Base-by-base conservation (phyloP, 306 rosid species). In the Castanea sativa region DNA sequence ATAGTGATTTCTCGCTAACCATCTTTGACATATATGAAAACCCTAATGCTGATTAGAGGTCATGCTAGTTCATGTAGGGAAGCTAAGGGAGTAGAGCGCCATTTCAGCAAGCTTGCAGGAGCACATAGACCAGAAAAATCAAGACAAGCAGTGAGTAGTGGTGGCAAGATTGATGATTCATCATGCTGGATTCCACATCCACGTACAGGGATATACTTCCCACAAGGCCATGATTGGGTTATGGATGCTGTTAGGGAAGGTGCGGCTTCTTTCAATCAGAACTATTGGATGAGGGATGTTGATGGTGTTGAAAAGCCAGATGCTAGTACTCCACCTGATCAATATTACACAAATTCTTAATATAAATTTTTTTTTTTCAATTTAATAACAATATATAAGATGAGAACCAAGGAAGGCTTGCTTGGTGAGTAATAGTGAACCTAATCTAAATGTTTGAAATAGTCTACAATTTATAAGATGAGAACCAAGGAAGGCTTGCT, bases 201-300 rank as follows among this genome's bases (percentile, higher is more conserved):
- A 3, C 88, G 87, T 21, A 90, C 94, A 5, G 94, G 94, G 29
- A 88, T 93, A 72, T 93, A 90, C 73, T 82, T 84, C 27, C 98
- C 98, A 3, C 71, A 79, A 78, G 98, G 98, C 19, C 94, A 87
- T 71, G 98, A 93, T 25, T 16, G 84, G 85, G 92, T 91, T 33
- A 84, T 93, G 87, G 85, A 87, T 4, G 97, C 87, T 75, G 88
- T 93, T 43, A 93, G 97, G 2, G 83, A 73, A 7, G 78, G 70
- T 76, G 90, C 94, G 16, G 90, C 94, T 51, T 84, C 80, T 14
- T 84, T 89, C 59, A 60, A 49, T 75, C 75, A 67, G 5, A 75
- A 84, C 55, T 86, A 27, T 67, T 93, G 98, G 98, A 85, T 89
- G 32, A 76, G 98, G 74, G 85, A 87, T 32, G 78, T 77, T 11